phyloP scores from a whole-genome alignment of 306 rosid species.

The Vigna nakashimae region DNA sequence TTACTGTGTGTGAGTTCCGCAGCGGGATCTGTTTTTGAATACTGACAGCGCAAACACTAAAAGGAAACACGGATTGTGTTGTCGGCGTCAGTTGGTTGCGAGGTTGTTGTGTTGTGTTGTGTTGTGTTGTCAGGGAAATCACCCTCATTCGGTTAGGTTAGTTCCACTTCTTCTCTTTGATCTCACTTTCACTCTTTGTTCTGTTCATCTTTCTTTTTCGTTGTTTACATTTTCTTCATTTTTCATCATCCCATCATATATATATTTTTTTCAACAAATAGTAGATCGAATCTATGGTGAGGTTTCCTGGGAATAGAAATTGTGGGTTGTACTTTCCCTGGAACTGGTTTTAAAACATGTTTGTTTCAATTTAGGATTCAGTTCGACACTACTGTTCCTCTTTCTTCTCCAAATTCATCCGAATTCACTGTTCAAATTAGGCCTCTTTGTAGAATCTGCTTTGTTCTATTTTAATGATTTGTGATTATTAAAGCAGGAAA shows the following conservation, averaged over 20 bases:
- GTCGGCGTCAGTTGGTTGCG: not conserved
- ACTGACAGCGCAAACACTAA: not conserved
- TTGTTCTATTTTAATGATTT: not conserved
- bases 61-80: not conserved
- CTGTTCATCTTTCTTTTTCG: not conserved
- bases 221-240: too few species aligned
- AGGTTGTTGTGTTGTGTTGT: not conserved
- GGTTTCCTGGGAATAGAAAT: conserved; percentile 9
- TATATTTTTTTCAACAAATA: not conserved
- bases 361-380: conserved; percentile 5
- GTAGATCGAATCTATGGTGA: not conserved
- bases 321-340: not conserved
- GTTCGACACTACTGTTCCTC: not conserved
- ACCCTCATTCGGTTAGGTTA: not conserved
- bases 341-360: not conserved
- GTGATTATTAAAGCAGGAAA: not conserved
- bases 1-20: not conserved
- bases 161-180: not conserved
- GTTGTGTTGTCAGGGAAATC: not conserved
- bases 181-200: not conserved
- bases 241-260: not conserved
- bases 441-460: not conserved
- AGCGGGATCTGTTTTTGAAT: not conserved
- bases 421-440: not conserved
- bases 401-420: too few species aligned